These are phyloP conservation scores for Debaryomyces sp. DNA, from an alignment of 1,139 yeast species.

Conservation along the genomic window DNA sequence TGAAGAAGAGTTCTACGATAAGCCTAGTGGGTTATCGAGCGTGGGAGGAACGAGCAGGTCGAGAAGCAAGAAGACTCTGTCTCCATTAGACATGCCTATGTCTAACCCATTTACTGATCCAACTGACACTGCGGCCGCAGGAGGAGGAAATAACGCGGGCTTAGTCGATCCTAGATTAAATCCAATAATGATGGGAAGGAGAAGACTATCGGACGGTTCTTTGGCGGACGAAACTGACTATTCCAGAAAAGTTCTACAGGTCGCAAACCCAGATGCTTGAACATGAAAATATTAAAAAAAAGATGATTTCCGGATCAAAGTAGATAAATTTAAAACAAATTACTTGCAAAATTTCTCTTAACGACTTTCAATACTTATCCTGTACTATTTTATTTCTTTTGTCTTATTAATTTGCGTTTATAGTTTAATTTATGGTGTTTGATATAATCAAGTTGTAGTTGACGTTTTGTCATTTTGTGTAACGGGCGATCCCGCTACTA, in stretches of 20 bases:
- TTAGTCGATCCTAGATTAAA: conserved; percentile 59
- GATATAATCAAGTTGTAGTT: conserved; percentile 1
- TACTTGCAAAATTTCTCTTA: not conserved
- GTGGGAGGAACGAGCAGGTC: conserved; percentile 33
- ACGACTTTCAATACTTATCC: conserved; percentile 5
- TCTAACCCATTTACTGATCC: conserved; percentile 62
- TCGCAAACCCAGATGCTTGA: conserved; percentile 65
- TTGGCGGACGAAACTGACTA: conserved; percentile 81
- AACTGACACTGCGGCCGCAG: conserved; percentile 40
- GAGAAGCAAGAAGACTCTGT: conserved; percentile 26
- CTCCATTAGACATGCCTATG: conserved; percentile 49
- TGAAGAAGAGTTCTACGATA: conserved; percentile 47
- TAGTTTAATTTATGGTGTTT: conserved; percentile 8
- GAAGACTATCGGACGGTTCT: conserved; percentile 73
- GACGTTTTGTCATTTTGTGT: conserved; percentile 1
- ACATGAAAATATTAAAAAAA: not conserved
- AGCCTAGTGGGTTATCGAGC: conserved; percentile 24
- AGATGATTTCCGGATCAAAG: not conserved
- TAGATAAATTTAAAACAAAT: not conserved
- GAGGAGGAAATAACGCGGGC: conserved; percentile 20
- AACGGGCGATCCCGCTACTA: not conserved
- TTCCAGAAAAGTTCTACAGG: conserved; percentile 69
- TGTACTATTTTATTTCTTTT: conserved; percentile 8
- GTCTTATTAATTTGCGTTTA: conserved; percentile 5
- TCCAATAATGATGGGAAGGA: conserved; percentile 72